Base-by-base conservation (phyloP, 257 asterid species). In the Nicotiana otophora region DNA sequence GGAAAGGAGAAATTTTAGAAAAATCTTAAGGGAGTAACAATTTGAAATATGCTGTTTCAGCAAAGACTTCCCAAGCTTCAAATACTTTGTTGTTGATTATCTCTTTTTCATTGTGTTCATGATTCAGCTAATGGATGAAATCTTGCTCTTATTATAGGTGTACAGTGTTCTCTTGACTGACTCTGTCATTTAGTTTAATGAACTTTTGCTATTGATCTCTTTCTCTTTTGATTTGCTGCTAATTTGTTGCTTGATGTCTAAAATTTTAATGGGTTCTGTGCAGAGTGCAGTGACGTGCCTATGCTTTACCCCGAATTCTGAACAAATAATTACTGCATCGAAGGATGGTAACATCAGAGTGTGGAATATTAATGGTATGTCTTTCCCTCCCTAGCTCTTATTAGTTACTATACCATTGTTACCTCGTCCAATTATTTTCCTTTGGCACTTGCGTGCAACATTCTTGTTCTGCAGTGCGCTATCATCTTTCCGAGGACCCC, bases 281-380 rank as follows among this genome's bases (percentile, higher is more conserved):
- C 96, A 96, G 99, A 96, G 99, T 91, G 99, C 99, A 10, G 99
- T 96, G 75, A 96, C 98, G 34, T 96, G 99, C 97, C 91, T 96
- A 84, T 93, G 99, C 93, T 96, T 96, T 84, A 76, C 89, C 82
- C 97, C 94, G 63, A 90, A 91, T 88, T 96, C 99, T 46, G 98
- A 96, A 81, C 91, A 96, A 84, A 88, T 96, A 82, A 87, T 96
- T 88, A 96, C 99, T 14, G 94, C 97, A 81, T 96, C 99, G 39
- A 96, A 94, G 94, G 99, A 96, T 86, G 98, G 97, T 64, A 87
- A 97, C 7, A 92, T 96, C 68, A 91, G 99, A 86, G 87, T 87
- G 85, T 96, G 98, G 98, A 96, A 96, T 84, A 93, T 96, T 86
- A 90, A 93, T 69, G 99, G 99, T 94, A 91, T 30, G 91, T 69